phyloP scores from a whole-genome alignment of 257 asterid genomes.

The Petunia axillaris region DNA sequence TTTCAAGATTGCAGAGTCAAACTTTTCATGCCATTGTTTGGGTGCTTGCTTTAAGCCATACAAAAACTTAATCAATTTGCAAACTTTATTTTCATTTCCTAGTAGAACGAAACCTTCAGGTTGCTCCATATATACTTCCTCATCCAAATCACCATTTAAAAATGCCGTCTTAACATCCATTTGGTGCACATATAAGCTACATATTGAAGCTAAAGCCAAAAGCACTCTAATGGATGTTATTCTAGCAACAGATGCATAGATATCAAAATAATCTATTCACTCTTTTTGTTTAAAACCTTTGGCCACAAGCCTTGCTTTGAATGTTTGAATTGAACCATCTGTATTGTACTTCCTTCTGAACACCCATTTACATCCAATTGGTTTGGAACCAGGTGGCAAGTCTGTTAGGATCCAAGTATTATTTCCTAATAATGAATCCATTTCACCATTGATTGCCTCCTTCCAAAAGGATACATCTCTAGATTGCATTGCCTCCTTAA shows the following conservation, averaged over 20 bases:
- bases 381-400: slow-evolving; percentile 13
- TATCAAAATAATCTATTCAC: slow-evolving; percentile 1
- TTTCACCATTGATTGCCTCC: slow-evolving; percentile 18
- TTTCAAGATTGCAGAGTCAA: neutral
- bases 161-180: too few relatives aligned
- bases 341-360: neutral
- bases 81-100: neutral
- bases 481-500: neutral
- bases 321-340: neutral
- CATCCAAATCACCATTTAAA: too few relatives aligned
- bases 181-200: too few relatives aligned
- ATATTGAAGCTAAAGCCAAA: neutral
- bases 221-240: slow-evolving; percentile 5
- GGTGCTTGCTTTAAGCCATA: slow-evolving; percentile 12
- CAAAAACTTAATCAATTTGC: neutral
- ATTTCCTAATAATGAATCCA: neutral
- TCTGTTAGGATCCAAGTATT: slow-evolving; percentile 2
- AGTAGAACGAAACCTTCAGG: neutral
- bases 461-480: neutral
- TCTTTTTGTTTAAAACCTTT: neutral
- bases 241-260: neutral
- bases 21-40: slow-evolving; percentile 1
- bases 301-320: neutral
- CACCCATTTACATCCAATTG: neutral
- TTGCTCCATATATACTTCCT: neutral